Base-by-base conservation (phyloP, 2,329 filamentous ascomycete genomes). In the Pestalotiopsis sp. region DNA sequence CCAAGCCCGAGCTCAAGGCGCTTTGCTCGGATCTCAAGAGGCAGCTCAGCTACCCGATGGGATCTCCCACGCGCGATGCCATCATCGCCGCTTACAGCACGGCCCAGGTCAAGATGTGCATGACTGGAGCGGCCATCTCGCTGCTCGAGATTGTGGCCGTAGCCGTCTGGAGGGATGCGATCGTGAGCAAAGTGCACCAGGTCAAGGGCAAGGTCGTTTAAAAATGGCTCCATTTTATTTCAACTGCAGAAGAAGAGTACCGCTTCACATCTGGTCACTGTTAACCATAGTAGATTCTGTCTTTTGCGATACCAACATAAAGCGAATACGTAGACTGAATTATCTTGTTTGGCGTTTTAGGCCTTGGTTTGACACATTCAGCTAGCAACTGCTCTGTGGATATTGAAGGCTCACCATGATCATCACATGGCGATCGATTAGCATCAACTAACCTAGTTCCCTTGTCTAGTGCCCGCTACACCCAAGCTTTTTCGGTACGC, bases 101-200 rank as follows among this genome's bases (percentile, higher is more conserved):
- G n/a, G 76, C 79, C 7, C 80, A 82, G 67, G 72, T 73, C 59
- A 76, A 76, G 25, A 80, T 81, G 79, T 79, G 80, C 68, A 75
- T 82, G 13, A 74, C 77, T 5, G 77, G 77, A 3, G 75, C 73
- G 1, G 61, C 75, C 23, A 68, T 77, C 56, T 76, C 76, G 13
- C 70, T 78, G 39, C 68, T 77, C 36, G 76, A 78, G 58, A 75
- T 80, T 9, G 64, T 77, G 1, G 73, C 76, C 4, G 77, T 79
- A 20, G 57, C 73, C 27, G 72, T 80, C 64, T 80, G 77, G 78
- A 74, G 70, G 66, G 78, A 80, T 49, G 73, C 72, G 66, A 73
- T 73, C 39, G 73, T 80, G 13, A 77, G 75, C 63, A 66, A 76
- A 66, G 77, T 75, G 11, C 75, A 73, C 65, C 77, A 80, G 67